Percentiles rank a stretch among this genome's conserved stretches.
phyloP scores from a whole-genome alignment of 805 yeast species.

The Starmerella asiatica region DNA sequence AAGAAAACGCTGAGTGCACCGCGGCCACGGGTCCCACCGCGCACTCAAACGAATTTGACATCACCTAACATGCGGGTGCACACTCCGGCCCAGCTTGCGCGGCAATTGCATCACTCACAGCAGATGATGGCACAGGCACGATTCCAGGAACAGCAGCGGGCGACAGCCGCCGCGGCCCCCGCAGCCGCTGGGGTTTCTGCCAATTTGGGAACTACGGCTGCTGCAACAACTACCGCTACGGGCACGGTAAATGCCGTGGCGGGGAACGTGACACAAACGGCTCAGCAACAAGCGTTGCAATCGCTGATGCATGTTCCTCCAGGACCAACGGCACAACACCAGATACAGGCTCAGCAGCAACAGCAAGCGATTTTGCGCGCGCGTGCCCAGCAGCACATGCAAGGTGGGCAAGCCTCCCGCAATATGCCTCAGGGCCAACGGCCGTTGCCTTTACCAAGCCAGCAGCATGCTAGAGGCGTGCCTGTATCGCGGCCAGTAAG shows the following conservation, averaged over 20 bases:
- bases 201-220: neutral
- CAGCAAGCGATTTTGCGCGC: conserved; percentile 17
- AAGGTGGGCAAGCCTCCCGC: neutral
- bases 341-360: conserved; percentile 19
- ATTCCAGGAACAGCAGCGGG: neutral
- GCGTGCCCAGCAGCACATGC: conserved; percentile 9
- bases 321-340: conserved; percentile 19
- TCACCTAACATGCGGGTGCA: conserved; percentile 14
- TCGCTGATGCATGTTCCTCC: conserved; percentile 15
- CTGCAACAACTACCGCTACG: neutral
- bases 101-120: conserved; percentile 16
- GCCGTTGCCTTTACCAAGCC: neutral
- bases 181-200: neutral
- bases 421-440: neutral
- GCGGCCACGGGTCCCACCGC: conserved; percentile 19
- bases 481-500: conserved; percentile 8
- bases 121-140: conserved; percentile 9
- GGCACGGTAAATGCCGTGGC: neutral
- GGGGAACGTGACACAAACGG: neutral
- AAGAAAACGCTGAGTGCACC: conserved; percentile 36
- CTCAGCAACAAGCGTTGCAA: neutral
- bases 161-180: neutral
- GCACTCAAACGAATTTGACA: conserved; percentile 19
- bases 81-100: conserved; percentile 15
- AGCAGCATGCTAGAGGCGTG: neutral